Conservation (phyloP, 352 stramenopile species). For the Phytophthora fragariae region DNA sequence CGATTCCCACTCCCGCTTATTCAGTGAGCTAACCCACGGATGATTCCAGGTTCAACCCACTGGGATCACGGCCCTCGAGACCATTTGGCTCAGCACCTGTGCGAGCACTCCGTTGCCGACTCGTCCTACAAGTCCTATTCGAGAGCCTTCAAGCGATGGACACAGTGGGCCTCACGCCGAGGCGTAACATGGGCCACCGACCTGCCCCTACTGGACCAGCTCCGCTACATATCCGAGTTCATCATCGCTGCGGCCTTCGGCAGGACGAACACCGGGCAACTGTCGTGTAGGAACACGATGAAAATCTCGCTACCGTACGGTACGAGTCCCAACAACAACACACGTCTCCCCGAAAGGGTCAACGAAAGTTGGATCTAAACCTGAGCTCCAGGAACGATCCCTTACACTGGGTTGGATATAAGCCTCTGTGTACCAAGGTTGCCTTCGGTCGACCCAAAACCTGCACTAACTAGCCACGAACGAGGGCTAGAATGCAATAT, state of each 20-base stretch:
- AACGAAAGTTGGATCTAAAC: too few species aligned
- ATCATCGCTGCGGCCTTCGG: neutral
- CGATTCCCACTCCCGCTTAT: neutral
- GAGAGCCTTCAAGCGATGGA: neutral
- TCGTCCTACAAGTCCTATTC: neutral
- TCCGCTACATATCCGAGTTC: neutral
- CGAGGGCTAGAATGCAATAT: too few species aligned
- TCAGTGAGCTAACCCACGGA: neutral
- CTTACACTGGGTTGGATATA: too few species aligned
- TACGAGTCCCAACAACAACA: too few species aligned
- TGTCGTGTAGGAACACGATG: too few species aligned
- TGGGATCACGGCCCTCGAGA: neutral
- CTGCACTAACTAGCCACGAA: too few species aligned
- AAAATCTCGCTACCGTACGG: too few species aligned
- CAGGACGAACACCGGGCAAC: too few species aligned
- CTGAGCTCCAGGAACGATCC: too few species aligned
- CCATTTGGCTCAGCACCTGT: neutral
- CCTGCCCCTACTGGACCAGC: neutral
- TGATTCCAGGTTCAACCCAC: neutral
- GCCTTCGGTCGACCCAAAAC: too few species aligned
- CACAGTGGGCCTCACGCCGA: neutral
- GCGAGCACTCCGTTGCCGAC: slow-evolving; percentile 12
- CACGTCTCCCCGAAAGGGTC: too few species aligned
- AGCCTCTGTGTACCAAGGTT: too few species aligned
- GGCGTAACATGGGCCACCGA: neutral